phyloP scores from a whole-genome alignment of 2,329 filamentous ascomycete genomes.

The Xylariaceae sp. region DNA sequence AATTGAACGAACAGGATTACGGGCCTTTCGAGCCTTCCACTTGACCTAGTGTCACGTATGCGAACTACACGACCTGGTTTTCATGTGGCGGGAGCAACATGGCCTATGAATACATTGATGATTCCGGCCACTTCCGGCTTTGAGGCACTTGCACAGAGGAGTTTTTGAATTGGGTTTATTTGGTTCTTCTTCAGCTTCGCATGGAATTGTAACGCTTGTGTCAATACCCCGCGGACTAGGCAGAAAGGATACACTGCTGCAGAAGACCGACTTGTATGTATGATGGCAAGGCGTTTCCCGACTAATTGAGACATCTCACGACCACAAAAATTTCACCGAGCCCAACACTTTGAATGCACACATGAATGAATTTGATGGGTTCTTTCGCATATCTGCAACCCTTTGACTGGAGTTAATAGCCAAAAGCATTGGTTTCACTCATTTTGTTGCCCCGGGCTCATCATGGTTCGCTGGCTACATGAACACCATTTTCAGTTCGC shows the following conservation, averaged over 20 bases:
- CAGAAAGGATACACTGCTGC: constrained; percentile 12
- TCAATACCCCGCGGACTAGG: constrained; percentile 13
- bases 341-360: too few relatives aligned
- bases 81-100: constrained; percentile 27
- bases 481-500: too few relatives aligned
- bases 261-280: constrained; percentile 36
- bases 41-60: background rate
- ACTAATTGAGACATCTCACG: constrained; percentile 39
- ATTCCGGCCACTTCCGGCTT: constrained; percentile 20
- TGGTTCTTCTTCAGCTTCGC: constrained; percentile 29
- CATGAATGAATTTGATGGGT: background rate
- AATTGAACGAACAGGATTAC: background rate
- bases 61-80: constrained; percentile 21
- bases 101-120: constrained; percentile 30
- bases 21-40: too few relatives aligned
- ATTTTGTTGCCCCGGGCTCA: too few relatives aligned
- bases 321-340: constrained; percentile 11
- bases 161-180: constrained; percentile 30
- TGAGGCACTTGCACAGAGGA: constrained; percentile 28
- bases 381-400: too few relatives aligned
- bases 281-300: constrained; percentile 43
- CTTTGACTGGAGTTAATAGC: too few relatives aligned
- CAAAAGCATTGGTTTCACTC: too few relatives aligned
- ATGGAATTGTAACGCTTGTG: constrained; percentile 23
- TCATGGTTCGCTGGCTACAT: too few relatives aligned